A percentile compares a stretch with the other conserved stretches of the same genome.
phyloP scores from a whole-genome alignment of 1,284 basidiomycete genomes.

The Sanghuangporus baumii region DNA sequence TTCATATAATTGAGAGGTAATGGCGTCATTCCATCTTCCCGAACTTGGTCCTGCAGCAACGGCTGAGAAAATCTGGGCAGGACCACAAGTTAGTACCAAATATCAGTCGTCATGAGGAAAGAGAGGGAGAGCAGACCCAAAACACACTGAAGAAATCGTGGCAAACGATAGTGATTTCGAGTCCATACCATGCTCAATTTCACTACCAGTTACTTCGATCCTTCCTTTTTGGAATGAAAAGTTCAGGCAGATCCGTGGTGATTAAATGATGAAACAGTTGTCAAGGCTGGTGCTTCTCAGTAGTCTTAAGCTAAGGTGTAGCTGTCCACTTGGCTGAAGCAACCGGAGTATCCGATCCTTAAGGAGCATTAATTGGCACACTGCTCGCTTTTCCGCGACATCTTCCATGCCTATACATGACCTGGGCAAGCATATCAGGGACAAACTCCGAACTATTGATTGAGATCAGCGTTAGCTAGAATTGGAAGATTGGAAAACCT shows the following conservation, averaged over 20 bases:
- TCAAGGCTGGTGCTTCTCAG: background rate
- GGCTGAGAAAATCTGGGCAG: background rate
- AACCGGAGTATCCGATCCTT: background rate
- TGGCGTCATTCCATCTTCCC: background rate
- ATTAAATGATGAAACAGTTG: background rate
- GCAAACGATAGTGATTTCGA: too few species aligned
- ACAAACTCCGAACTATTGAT: background rate
- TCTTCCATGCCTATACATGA: background rate
- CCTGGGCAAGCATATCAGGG: background rate
- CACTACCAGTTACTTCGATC: too few species aligned
- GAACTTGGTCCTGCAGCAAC: background rate
- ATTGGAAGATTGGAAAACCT: background rate
- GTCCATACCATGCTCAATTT: too few species aligned
- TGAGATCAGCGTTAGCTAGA: background rate
- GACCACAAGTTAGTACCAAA: background rate
- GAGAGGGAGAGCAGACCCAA: background rate
- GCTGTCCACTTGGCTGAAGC: background rate
- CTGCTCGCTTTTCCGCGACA: background rate
- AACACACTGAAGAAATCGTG: too few species aligned
- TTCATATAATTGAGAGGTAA: background rate
- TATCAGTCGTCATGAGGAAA: background rate
- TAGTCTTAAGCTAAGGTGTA: background rate
- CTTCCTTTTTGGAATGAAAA: too few species aligned
- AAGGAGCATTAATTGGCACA: background rate
- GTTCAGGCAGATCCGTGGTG: background rate